Conservation (phyloP, 306 rosid genomes). For the Prunus kanzakura region DNA sequence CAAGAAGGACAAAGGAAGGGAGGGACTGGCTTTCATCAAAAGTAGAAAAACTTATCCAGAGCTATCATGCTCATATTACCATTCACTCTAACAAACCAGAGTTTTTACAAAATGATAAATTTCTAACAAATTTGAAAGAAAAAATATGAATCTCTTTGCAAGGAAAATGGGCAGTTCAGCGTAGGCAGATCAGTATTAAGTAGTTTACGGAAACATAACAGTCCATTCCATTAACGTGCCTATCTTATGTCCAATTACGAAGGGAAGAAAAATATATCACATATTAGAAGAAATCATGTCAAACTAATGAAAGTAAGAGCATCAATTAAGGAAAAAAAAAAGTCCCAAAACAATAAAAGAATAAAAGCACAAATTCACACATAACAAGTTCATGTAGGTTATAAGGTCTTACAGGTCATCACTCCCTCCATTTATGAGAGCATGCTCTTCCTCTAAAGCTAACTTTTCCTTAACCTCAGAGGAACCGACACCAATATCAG, state of each 20-base stretch:
- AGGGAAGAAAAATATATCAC: not conserved
- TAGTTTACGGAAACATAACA: not conserved
- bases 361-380: not conserved
- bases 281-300: not conserved
- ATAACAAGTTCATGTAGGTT: constrained; percentile 5
- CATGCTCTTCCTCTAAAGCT: constrained; percentile 26
- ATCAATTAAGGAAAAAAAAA: not conserved
- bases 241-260: not conserved
- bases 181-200: not conserved
- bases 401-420: constrained; percentile 43
- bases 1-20: not conserved
- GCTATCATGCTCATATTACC: too few species aligned
- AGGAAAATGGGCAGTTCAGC: not conserved
- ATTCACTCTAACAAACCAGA: not conserved
- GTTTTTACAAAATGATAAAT: not conserved
- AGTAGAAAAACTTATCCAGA: not conserved
- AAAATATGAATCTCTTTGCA: not conserved
- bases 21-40: not conserved
- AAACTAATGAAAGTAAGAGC: not conserved
- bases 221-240: not conserved
- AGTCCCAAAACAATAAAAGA: not conserved
- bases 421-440: constrained; percentile 15
- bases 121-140: not conserved
- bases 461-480: constrained; percentile 39
- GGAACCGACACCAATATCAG: constrained; percentile 29